These are phyloP conservation scores for Fragaria nilgerrensis DNA, from an alignment of 306 rosid species.

Conservation along the genomic window DNA sequence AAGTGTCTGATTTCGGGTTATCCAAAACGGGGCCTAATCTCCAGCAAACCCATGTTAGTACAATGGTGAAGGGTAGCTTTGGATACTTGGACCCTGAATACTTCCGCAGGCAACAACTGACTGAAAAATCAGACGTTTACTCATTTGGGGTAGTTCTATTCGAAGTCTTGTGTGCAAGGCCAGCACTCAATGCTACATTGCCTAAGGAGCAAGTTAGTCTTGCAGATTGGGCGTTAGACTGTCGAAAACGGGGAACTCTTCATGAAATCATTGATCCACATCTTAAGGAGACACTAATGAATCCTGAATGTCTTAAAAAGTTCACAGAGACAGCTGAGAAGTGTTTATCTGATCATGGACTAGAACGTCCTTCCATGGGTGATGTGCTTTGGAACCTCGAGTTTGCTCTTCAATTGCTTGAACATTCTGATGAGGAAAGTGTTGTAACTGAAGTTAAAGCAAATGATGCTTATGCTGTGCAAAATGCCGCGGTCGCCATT, in stretches of 20 bases:
- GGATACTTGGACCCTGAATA: constrained; percentile 48
- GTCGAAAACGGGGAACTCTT: constrained; percentile 28
- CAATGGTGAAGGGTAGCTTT: constrained; percentile 52
- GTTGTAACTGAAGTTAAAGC: constrained; percentile 24
- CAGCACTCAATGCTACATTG: constrained; percentile 38
- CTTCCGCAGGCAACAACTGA: constrained; percentile 39
- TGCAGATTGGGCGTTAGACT: constrained; percentile 40
- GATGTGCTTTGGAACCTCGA: constrained; percentile 54
- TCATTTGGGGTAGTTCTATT: constrained; percentile 50
- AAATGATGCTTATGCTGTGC: constrained; percentile 24
- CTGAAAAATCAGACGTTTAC: constrained; percentile 44
- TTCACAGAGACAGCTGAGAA: constrained; percentile 37
- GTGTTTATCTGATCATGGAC: constrained; percentile 41
- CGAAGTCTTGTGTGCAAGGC: constrained; percentile 47
- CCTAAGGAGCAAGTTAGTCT: constrained; percentile 46
- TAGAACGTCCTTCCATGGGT: constrained; percentile 46
- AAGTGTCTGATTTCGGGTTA: constrained; percentile 48
- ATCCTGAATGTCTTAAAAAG: constrained; percentile 29
- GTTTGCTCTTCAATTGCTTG: constrained; percentile 40
- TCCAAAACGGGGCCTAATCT: constrained; percentile 37
- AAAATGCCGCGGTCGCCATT: neutral
- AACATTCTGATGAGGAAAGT: constrained; percentile 26
- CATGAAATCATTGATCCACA: constrained; percentile 35
- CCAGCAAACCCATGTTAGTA: constrained; percentile 38
- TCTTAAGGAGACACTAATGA: constrained; percentile 23